Conservation (phyloP, 2,329 filamentous ascomycete genomes). For the Xylaria polymorpha region DNA sequence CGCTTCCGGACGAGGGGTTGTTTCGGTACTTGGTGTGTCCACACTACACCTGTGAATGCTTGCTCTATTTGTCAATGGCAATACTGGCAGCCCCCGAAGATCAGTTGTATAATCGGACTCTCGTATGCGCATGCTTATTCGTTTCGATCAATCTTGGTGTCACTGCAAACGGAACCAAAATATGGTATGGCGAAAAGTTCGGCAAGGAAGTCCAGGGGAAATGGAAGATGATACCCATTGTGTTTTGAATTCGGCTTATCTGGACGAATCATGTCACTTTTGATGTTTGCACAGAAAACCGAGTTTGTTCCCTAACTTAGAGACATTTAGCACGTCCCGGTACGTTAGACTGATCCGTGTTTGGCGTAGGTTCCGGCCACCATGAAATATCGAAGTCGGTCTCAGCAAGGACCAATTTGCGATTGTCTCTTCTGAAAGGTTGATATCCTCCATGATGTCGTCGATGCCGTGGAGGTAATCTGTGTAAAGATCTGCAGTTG, state of each 20-base stretch:
- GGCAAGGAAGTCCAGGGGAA: conserved; percentile 71
- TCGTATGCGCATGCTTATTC: conserved; percentile 77
- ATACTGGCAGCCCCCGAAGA: conserved; percentile 77
- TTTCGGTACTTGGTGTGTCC: conserved; percentile 83
- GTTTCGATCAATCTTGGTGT: conserved; percentile 82
- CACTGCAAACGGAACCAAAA: conserved; percentile 80
- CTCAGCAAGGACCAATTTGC: conserved; percentile 78
- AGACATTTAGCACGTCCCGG: conserved; percentile 86
- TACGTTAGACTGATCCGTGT: conserved; percentile 81
- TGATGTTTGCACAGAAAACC: conserved; percentile 57
- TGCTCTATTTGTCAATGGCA: conserved; percentile 84
- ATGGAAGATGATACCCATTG: conserved; percentile 81
- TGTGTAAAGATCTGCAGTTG: conserved; percentile 74
- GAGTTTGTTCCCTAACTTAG: conserved; percentile 76
- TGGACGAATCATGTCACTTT: conserved; percentile 51
- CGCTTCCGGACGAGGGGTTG: conserved; percentile 76
- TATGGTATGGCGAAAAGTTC: conserved; percentile 84
- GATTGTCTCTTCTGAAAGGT: conserved; percentile 70
- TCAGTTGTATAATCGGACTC: conserved; percentile 74
- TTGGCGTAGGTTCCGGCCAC: conserved; percentile 67
- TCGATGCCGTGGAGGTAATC: conserved; percentile 81
- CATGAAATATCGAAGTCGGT: conserved; percentile 57
- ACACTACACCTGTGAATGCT: conserved; percentile 90
- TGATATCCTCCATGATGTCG: conserved; percentile 72
- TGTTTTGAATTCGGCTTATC: conserved; percentile 60